Evolutionary conservation across 805 yeast genomes (phyloP), one percentile per base, ranked within the genome.

Genomic region (Ogataea degrootiae): DNA sequence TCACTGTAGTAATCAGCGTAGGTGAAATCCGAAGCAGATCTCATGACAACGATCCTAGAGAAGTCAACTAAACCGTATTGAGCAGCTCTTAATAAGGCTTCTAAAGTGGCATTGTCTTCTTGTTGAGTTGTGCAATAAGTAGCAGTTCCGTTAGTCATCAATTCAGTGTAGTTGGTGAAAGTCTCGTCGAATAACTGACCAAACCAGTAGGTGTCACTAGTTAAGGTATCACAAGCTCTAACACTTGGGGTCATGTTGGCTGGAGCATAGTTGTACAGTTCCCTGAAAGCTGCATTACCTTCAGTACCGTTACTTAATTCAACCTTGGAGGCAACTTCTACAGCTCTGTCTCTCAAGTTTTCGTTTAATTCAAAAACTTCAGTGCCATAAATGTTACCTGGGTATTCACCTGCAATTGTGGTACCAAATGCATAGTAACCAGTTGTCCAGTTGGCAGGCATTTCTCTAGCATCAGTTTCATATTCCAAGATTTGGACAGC

Each of bases 81-180:
- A 50, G 76, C 77, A 58, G 75, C 72, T 68, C 87, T 75, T 41
- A 78, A 55, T 47, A 82, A 63, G 8, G 80, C 78, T 61, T 81
- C 85, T 58, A 82, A 72, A 15, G 82, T 69, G 16, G 87, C 87
- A 59, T 80, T 77, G 60, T 82, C 87, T 63, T 82, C 87, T 63
- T 81, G 85, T 46, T 83, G 84, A 40, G 85, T 75, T 39, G 81
- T 60, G 62, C 85, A 79, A 69, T 80, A 82, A 14, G 64, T 66
- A 26, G 79, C 85, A 36, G 82, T 71, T 46, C 81, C 82, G 57
- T 82, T 82, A 54, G 85, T 75, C 60, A 80, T 62, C 52, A 79
- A 54, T 15, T 55, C 51, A 34, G 83, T 71, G 58, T 68, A 75
- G 61, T 71, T 70, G 23, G 72, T 61, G 59, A 79, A 77, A 55